These are phyloP conservation scores for Trichoderma reesei DNA, from an alignment of 495 filamentous ascomycete genomes.

Conservation along the genomic window DNA sequence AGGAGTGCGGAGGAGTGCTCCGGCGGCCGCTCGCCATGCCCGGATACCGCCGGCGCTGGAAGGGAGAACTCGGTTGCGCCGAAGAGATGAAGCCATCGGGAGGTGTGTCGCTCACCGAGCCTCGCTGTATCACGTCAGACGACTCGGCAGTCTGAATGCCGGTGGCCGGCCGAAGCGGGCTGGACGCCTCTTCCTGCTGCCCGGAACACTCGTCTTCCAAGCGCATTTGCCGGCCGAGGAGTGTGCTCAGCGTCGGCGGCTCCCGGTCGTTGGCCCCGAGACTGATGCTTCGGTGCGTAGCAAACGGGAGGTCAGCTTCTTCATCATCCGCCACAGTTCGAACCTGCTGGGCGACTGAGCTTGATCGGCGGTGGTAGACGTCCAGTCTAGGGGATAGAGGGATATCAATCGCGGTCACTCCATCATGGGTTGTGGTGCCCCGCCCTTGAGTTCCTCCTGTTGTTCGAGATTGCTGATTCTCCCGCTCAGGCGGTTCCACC, in stretches of 20 bases:
- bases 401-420: conserved; percentile 72
- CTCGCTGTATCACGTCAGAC: conserved; percentile 26
- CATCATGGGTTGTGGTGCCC: conserved; percentile 30
- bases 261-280: conserved; percentile 59
- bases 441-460: conserved; percentile 31
- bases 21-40: conserved; percentile 15
- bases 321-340: conserved; percentile 44
- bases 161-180: conserved; percentile 34
- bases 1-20: conserved; percentile 26
- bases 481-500: conserved; percentile 23
- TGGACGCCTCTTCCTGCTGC: conserved; percentile 18
- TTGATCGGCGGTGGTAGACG: conserved; percentile 56
- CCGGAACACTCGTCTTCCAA: conserved; percentile 20
- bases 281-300: conserved; percentile 62
- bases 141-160: conserved; percentile 26
- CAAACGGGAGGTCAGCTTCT: conserved; percentile 52
- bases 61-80: conserved; percentile 23
- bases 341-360: conserved; percentile 65
- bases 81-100: conserved; percentile 21
- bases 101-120: conserved; percentile 32
- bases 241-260: conserved; percentile 45
- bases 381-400: conserved; percentile 65
- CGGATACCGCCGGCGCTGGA: conserved; percentile 23
- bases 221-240: conserved; percentile 37
- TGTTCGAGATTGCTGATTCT: conserved; percentile 11